A percentile compares a stretch with the other conserved stretches of the same genome.
These are phyloP conservation scores for Penicillium verrucosum DNA, from an alignment of 2,329 filamentous ascomycete genomes.

Conservation along the genomic window DNA sequence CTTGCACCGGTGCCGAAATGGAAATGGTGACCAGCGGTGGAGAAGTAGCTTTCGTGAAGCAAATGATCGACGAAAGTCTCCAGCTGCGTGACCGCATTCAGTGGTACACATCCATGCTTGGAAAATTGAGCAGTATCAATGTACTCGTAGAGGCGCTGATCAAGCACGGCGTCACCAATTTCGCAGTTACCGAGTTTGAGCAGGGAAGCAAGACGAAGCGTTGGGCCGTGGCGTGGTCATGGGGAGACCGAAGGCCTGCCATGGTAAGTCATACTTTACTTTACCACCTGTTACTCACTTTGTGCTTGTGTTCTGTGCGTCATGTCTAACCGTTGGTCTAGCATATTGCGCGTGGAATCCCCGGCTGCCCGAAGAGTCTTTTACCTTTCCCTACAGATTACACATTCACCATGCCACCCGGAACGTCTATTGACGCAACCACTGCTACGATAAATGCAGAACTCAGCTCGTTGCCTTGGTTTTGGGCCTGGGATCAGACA, in stretches of 20 bases:
- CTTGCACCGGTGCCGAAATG: slow-evolving; percentile 68
- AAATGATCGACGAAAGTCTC: slow-evolving; percentile 69
- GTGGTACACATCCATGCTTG: slow-evolving; percentile 93
- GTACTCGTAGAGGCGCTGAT: slow-evolving; percentile 60
- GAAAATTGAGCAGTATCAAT: slow-evolving; percentile 69
- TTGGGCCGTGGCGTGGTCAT: slow-evolving; percentile 91
- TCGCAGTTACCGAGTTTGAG: slow-evolving; percentile 74
- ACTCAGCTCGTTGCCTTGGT: slow-evolving; percentile 57
- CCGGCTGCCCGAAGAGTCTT: slow-evolving; percentile 48
- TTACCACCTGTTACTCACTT: neutral
- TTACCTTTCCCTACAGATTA: slow-evolving; percentile 54
- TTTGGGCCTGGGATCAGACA: slow-evolving; percentile 62
- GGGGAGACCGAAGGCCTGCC: slow-evolving; percentile 62
- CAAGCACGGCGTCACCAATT: slow-evolving; percentile 64
- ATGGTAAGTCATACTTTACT: slow-evolving; percentile 37
- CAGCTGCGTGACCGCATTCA: slow-evolving; percentile 58
- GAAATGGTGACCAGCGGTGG: slow-evolving; percentile 87
- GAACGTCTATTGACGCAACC: slow-evolving; percentile 29
- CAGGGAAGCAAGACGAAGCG: slow-evolving; percentile 75
- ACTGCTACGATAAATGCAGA: slow-evolving; percentile 45
- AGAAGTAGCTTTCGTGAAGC: slow-evolving; percentile 69
- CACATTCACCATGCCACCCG: slow-evolving; percentile 39
- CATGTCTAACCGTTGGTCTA: slow-evolving; percentile 7
- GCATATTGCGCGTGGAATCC: slow-evolving; percentile 39
- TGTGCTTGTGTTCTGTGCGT: neutral